Conservation (phyloP, 768 basidiomycete species). For the Russula foetens region DNA sequence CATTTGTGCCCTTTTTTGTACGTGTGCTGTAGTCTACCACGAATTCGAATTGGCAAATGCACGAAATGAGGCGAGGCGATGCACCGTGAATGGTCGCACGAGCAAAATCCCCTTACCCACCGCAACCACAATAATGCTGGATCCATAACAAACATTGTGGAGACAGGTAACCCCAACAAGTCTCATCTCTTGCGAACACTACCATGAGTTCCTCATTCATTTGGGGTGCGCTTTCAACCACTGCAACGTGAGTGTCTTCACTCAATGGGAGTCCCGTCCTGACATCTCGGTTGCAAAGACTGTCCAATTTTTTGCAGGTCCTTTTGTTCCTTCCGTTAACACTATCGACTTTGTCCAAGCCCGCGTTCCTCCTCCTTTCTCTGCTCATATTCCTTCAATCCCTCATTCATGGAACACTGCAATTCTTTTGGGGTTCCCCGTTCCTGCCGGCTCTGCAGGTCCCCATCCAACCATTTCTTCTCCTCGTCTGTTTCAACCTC, state of each 20-base stretch:
- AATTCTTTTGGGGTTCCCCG: constrained; percentile 61
- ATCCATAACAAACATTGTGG: background rate
- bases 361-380: constrained; percentile 76
- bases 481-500: constrained; percentile 80
- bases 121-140: background rate
- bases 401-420: constrained; percentile 74
- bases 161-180: background rate
- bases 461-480: constrained; percentile 79
- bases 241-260: constrained; percentile 33
- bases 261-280: constrained; percentile 5
- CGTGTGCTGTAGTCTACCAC: background rate
- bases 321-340: constrained; percentile 79
- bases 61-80: too few species aligned
- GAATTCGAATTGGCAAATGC: background rate
- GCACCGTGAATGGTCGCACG: background rate
- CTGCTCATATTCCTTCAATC: constrained; percentile 69
- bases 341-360: constrained; percentile 69
- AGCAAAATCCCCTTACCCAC: background rate
- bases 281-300: constrained; percentile 31
- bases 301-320: constrained; percentile 74
- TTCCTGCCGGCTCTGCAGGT: constrained; percentile 73
- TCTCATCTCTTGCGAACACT: background rate
- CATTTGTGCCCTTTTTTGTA: background rate
- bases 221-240: constrained; percentile 57
- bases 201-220: constrained; percentile 52